A percentile compares a stretch with the other conserved stretches of the same genome.
These are phyloP conservation scores for Solanum hybrid DNA, from an alignment of 305 asterid species.

Conservation along the genomic window DNA sequence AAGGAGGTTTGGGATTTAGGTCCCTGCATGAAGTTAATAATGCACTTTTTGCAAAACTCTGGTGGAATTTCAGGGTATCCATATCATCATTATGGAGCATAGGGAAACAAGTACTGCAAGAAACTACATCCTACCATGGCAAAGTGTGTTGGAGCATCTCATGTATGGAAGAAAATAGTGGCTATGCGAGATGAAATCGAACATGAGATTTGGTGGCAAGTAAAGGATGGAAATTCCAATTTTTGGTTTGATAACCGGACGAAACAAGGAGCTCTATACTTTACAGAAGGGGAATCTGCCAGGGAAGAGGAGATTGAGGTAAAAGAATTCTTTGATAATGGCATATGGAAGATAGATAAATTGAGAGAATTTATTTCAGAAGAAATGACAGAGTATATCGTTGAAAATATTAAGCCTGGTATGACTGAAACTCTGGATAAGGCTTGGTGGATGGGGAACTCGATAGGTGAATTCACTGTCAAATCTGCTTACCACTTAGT, in stretches of 20 bases:
- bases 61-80: background rate
- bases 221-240: background rate
- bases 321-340: too few relatives aligned
- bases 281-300: background rate
- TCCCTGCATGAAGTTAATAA: background rate
- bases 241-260: background rate
- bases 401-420: background rate
- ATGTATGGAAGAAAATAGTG: background rate
- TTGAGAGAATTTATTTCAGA: too few relatives aligned
- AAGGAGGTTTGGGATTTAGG: background rate
- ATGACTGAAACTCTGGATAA: background rate
- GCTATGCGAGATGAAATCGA: background rate
- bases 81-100: background rate
- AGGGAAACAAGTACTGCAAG: background rate
- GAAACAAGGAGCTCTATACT: background rate
- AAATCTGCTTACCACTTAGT: background rate
- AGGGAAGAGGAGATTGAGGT: background rate
- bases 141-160: background rate
- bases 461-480: background rate
- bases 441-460: background rate
- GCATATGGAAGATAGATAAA: background rate
- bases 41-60: background rate
- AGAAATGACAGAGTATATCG: too few relatives aligned
- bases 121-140: background rate
- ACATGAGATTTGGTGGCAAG: background rate